These are phyloP conservation scores for Nemania abortiva DNA, from an alignment of 2,329 filamentous ascomycete genomes.

Conservation along the genomic window DNA sequence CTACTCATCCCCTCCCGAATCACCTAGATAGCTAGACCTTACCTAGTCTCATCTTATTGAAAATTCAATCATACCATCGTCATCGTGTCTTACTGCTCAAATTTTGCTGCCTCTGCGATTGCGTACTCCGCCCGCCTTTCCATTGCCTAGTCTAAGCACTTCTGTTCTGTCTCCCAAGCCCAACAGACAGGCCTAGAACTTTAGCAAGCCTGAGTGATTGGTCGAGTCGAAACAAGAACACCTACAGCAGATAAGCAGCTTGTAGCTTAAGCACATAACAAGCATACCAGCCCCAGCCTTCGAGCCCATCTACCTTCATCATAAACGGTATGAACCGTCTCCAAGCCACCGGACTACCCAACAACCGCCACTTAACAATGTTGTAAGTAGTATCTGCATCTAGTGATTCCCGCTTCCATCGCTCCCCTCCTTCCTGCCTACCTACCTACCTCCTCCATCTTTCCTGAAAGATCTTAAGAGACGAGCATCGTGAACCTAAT, in stretches of 20 bases:
- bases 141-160: slow-evolving; percentile 4
- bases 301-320: background rate
- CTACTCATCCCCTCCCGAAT: background rate
- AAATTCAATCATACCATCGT: slow-evolving; percentile 21
- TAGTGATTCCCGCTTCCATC: background rate
- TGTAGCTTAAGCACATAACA: background rate
- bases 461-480: background rate
- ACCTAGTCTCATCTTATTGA: slow-evolving; percentile 26
- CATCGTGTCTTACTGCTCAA: slow-evolving; percentile 2
- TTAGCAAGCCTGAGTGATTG: background rate
- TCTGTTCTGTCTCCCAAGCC: background rate
- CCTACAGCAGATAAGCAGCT: background rate
- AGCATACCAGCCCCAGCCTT: background rate
- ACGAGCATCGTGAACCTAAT: slow-evolving; percentile 7
- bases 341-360: slow-evolving; percentile 6
- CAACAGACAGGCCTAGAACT: too few species aligned
- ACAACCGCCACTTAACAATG: slow-evolving; percentile 18
- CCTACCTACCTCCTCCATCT: too few species aligned
- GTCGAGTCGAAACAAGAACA: background rate
- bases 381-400: slow-evolving; percentile 25
- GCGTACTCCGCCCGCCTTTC: background rate
- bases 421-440: background rate
- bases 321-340: background rate
- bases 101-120: slow-evolving; percentile 1
- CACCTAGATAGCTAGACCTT: background rate